Evolutionary conservation across 2,329 filamentous ascomycete species (phyloP), one percentile per base, ranked within the genome.

Genomic region (Dothiorella sarmentorum): DNA sequence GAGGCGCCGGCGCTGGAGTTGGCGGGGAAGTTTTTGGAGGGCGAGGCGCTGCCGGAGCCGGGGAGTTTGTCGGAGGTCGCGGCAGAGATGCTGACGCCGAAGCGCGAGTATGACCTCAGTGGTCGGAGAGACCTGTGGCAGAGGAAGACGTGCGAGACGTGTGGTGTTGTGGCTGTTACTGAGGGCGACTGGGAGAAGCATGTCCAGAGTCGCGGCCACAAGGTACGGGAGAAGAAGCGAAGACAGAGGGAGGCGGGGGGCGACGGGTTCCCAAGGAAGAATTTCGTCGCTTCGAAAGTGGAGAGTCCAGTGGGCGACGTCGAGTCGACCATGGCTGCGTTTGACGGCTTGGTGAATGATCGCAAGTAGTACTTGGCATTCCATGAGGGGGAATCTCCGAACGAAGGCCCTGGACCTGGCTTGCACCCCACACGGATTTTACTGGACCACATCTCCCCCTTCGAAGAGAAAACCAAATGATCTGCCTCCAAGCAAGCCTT

Each of bases 81-180:
- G 22, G 76, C 72, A 18, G 57, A 83, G n/a, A 78, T 85, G 60
- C 76, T 88, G 10, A 77, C 76, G 3, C 80, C 81, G 0, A 84
- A 85, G 62, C 82, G 78, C 43, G 75, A 76, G 5, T 78, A 80
- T 43, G 75, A 79, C 63, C 56, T 77, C 20, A 64, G 73, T 13
- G 67, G 77, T 52, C 67, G 74, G 29, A 69, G 73, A 7, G 77
- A 80, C 59, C 67, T 76, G 2, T 82, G 78, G 71, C 68, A 76
- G 24, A 77, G 78, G 61, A 78, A 81, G 64, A 82, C 80, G 17
- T 99, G 94, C 67, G 85, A 90, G 2, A 64, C 85, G 0, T 99
- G 94, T 68, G 76, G 77, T 15, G 81, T 79, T 49, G 80, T 79
- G 1, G 75, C 81, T 60, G 78, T 81, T 33, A 82, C 78, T 0